Evolutionary conservation across 2,329 filamentous ascomycete genomes (phyloP).

Genomic region (Clonostachys chloroleuca): DNA sequence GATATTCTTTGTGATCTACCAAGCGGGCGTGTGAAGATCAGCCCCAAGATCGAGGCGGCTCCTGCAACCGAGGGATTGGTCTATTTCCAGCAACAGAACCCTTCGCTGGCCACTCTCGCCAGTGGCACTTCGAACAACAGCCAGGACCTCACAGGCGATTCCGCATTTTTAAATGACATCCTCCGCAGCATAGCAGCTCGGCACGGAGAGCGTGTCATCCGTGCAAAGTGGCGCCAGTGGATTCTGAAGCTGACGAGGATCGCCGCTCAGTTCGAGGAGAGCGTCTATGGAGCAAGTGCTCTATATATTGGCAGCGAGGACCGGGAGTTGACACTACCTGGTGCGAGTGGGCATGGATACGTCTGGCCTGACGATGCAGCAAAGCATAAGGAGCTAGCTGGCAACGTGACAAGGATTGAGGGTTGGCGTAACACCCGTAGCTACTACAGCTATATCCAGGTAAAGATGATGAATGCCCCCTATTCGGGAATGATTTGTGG

Average conservation of each 20-base stretch:
- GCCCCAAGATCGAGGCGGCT: conserved; percentile 77
- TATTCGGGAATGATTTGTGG: neutral
- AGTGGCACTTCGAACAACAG: conserved; percentile 32
- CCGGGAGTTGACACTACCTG: conserved; percentile 50
- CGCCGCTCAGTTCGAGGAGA: conserved; percentile 90
- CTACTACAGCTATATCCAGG: conserved; percentile 94
- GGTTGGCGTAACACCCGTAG: conserved; percentile 94
- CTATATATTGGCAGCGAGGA: conserved; percentile 81
- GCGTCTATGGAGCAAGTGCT: conserved; percentile 88
- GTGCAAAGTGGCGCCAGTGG: conserved; percentile 92
- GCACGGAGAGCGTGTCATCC: conserved; percentile 84
- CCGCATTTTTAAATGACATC: conserved; percentile 83
- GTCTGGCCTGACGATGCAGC: conserved; percentile 85
- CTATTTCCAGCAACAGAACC: conserved; percentile 82
- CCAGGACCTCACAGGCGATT: conserved; percentile 78
- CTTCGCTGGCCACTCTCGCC: conserved; percentile 45
- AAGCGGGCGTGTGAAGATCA: conserved; percentile 91
- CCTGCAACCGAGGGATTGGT: conserved; percentile 77
- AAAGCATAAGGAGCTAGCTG: conserved; percentile 81
- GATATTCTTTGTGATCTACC: conserved; percentile 92
- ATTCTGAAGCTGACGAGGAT: conserved; percentile 92
- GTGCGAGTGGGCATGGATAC: conserved; percentile 80
- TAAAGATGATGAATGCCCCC: conserved; percentile 21
- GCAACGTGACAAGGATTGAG: conserved; percentile 89
- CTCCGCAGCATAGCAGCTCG: conserved; percentile 78